These are phyloP conservation scores for Pythium sp. DNA, from an alignment of 352 stramenopile genomes.

Conservation along the genomic window DNA sequence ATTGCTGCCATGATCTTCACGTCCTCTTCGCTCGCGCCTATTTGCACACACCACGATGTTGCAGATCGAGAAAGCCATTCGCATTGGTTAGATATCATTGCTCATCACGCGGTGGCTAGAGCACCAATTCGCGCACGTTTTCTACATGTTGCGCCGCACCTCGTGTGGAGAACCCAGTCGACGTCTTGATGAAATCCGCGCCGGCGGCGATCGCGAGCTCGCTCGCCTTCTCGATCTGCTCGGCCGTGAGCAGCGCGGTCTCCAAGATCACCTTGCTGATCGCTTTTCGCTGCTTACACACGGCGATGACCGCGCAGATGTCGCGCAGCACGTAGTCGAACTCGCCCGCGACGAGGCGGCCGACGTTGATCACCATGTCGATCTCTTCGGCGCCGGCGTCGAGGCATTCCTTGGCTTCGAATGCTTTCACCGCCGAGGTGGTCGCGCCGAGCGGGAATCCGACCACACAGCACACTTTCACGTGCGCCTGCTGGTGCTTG, in stretches of 20 bases:
- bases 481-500: constrained; percentile 29
- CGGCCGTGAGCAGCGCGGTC: constrained; percentile 66
- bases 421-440: constrained; percentile 59
- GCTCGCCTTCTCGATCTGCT: constrained; percentile 70
- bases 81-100: constrained; percentile 2
- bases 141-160: constrained; percentile 19
- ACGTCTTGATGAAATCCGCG: constrained; percentile 88
- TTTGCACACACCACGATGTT: no score
- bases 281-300: constrained; percentile 58
- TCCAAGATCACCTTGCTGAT: constrained; percentile 86
- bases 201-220: constrained; percentile 64
- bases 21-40: constrained; percentile 73
- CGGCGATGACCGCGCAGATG: constrained; percentile 60
- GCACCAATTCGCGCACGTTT: no score
- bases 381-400: constrained; percentile 79
- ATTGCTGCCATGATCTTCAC: constrained; percentile 71
- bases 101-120: no score
- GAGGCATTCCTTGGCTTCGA: constrained; percentile 67
- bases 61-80: no score
- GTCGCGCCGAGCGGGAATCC: constrained; percentile 76
- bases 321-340: constrained; percentile 77
- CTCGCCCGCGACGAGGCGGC: constrained; percentile 54
- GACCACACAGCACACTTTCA: constrained; percentile 83
- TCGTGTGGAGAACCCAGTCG: constrained; percentile 82
- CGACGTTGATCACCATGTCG: constrained; percentile 87